Conservation (phyloP, 1,284 basidiomycete species). For the Vanrija sp. region DNA sequence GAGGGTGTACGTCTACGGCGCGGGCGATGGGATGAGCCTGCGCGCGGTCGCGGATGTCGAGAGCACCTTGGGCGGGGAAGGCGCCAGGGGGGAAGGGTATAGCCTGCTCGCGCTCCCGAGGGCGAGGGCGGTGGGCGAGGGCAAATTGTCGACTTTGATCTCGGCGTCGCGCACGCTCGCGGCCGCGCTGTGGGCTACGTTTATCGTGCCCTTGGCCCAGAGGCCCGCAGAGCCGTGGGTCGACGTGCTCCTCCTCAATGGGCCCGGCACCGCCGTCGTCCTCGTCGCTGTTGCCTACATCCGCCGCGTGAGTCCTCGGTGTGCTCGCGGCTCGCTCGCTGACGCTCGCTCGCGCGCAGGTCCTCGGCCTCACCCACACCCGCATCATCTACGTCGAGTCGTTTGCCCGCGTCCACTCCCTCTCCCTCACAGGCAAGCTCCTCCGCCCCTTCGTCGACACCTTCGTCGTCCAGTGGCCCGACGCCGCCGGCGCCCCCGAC, state of each 20-base stretch:
- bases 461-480: constrained; percentile 83
- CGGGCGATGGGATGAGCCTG: constrained; percentile 65
- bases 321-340: not conserved
- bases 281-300: constrained; percentile 70
- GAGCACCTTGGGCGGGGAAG: not conserved
- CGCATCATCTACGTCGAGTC: constrained; percentile 87
- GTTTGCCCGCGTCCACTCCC: constrained; percentile 76
- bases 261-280: constrained; percentile 88
- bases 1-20: constrained; percentile 75
- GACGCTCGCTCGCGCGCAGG: constrained; percentile 57
- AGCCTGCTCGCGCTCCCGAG: constrained; percentile 68
- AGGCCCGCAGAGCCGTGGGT: constrained; percentile 53
- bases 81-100: constrained; percentile 15
- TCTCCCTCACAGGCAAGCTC: constrained; percentile 82
- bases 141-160: constrained; percentile 62
- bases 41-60: constrained; percentile 58
- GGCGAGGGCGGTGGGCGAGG: constrained; percentile 77
- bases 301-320: constrained; percentile 70
- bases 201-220: constrained; percentile 53
- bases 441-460: constrained; percentile 76
- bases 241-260: constrained; percentile 84
- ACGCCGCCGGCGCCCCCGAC: constrained; percentile 46
- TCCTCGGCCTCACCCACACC: constrained; percentile 69
- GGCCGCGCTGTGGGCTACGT: constrained; percentile 58
- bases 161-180: constrained; percentile 63